Base-by-base conservation (phyloP, 495 filamentous ascomycete species). In the Aspergillus incahuasiensis region DNA sequence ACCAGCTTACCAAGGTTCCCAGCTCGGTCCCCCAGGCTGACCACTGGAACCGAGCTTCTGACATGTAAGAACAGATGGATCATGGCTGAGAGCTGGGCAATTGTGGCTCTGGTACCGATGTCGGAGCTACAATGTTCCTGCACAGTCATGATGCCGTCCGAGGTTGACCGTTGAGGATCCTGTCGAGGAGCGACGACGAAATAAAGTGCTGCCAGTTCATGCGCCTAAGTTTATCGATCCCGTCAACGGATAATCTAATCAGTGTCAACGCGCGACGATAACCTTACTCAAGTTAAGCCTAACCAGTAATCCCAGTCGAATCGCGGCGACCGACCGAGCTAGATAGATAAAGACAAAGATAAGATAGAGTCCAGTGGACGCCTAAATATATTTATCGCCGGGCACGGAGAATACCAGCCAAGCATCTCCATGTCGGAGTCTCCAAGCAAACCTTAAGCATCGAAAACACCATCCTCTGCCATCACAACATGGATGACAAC, bases 401-500 rank as follows among this genome's bases (percentile, higher is more conserved):
- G 25, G 25, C 25, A 16, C 38, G n/a, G 38, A 18, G 9, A 38
- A 18, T 40, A 40, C 3, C 8, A 35, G 9, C 5, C 32, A 11
- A 7, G 2, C 32, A 35, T 15, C 32, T 15, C 32, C 32, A 35
- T 4, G 4, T 28, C 25, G 4, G 25, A 28, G 9, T 15, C 6
- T 7, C 9, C 34, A 35, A 5, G 13, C 34, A 35, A 35, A 12
- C 34, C 34, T 11, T 11, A 28, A 28, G 25, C 25, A 28, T 3
- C 25, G 3, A 3, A 28, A 3, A 4, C 25, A 28, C 13, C 6
- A 35, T 35, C 6, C 32, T 5, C 32, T 35, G 5, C 12, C 30
- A 11, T 12, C 30, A 15, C 20, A n/a, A n/a, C 28, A 58, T 58
- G 49, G 58, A 52, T 43, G 18, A 25, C 34, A 28, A 41, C 32